Percentiles rank a stretch among this genome's conserved stretches.
These are phyloP conservation scores for Polygonum maritimum DNA, from an alignment of 148 eudicot species.

Conservation along the genomic window DNA sequence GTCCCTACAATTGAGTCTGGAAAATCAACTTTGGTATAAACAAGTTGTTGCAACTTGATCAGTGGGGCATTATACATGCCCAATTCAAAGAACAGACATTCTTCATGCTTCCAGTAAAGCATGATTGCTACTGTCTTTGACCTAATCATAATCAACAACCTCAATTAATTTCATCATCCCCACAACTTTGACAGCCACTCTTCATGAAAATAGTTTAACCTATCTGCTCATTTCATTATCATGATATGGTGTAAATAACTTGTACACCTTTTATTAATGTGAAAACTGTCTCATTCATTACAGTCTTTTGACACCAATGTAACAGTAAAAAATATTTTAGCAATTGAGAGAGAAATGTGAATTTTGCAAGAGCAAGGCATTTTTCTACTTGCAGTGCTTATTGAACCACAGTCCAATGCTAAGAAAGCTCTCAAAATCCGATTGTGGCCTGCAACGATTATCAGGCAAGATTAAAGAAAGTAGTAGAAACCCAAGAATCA, in stretches of 20 bases:
- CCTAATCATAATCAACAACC: neutral
- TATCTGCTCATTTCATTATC: neutral
- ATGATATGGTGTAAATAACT: neutral
- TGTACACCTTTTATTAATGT: neutral
- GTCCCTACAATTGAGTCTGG: neutral
- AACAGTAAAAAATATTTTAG: neutral
- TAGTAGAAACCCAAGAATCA: neutral
- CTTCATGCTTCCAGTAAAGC: neutral
- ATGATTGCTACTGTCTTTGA: neutral
- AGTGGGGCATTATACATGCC: neutral
- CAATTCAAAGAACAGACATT: neutral
- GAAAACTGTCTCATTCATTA: neutral
- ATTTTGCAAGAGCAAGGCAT: neutral
- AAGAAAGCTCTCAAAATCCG: conserved; percentile 84
- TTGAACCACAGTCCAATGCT: conserved; percentile 94
- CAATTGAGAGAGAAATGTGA: neutral
- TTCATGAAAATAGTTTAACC: neutral
- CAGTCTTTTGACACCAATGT: neutral
- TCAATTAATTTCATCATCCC: neutral
- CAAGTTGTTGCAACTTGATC: neutral
- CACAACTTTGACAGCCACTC: neutral
- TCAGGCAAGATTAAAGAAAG: neutral
- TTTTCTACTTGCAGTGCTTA: conserved; percentile 54
- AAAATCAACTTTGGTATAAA: neutral
- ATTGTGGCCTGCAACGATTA: conserved; percentile 68